phyloP scores from a whole-genome alignment of 805 yeast species.

The Peterozyma toletana region DNA sequence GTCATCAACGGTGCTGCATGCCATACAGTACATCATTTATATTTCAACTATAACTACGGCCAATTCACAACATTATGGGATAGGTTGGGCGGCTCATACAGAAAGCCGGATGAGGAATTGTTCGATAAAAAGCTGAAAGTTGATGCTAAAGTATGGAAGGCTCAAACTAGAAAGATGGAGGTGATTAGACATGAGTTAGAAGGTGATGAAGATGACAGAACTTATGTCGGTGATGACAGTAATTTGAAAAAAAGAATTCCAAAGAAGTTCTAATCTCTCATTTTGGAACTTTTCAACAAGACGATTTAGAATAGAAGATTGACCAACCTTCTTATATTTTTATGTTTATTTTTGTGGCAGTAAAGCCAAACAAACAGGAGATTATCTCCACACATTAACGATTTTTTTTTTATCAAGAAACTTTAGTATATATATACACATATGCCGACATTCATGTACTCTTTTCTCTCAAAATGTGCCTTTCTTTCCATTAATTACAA shows the following conservation, averaged over 20 bases:
- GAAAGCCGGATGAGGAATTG: slow-evolving; percentile 83
- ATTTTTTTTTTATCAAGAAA: no score
- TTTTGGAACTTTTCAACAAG: not conserved
- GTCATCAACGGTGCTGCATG: slow-evolving; percentile 97
- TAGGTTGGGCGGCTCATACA: slow-evolving; percentile 87
- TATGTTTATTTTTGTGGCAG: no score
- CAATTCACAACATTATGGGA: slow-evolving; percentile 99
- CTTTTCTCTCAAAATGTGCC: no score
- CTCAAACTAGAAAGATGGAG: slow-evolving; percentile 72
- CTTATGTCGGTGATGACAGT: slow-evolving; percentile 47
- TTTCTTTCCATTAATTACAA: no score
- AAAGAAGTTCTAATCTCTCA: not conserved
- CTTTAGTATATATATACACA: no score
- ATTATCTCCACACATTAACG: no score
- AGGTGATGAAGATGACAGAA: slow-evolving; percentile 72
- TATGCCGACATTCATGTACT: no score
- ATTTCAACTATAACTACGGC: slow-evolving; percentile 97
- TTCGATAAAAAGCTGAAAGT: slow-evolving; percentile 59
- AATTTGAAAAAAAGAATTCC: slow-evolving; percentile 17
- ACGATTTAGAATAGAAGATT: no score
- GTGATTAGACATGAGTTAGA: slow-evolving; percentile 72
- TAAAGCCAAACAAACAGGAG: no score
- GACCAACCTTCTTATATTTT: no score
- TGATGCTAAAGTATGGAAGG: slow-evolving; percentile 56
- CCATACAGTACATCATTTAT: slow-evolving; percentile 93